Evolutionary conservation across 73 alveolate species (phyloP).

Genomic region (Stentor coeruleus): DNA sequence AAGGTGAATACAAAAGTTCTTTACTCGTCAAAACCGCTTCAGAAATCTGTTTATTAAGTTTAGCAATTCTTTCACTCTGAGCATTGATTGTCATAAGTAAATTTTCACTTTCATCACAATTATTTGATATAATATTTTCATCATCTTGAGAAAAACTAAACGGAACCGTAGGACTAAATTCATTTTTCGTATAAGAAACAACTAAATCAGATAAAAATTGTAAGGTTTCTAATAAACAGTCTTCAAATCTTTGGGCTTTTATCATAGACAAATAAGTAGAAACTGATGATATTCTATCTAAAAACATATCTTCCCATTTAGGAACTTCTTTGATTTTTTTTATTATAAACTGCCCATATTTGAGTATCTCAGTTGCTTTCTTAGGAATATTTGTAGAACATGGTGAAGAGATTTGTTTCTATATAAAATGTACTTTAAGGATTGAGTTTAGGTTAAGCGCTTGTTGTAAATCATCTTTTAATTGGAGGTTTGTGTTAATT

Average conservation of each 20-base stretch:
- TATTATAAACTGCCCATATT: neutral
- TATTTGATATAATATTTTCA: too few species aligned
- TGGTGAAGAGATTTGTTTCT: neutral
- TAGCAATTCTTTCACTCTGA: neutral
- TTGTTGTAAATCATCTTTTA: neutral
- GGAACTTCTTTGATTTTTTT: neutral
- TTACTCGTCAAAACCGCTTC: neutral
- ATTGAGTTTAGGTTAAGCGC: neutral
- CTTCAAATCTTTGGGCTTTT: neutral
- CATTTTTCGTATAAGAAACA: neutral
- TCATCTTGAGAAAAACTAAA: too few species aligned
- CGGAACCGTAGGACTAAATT: neutral
- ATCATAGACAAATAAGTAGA: neutral
- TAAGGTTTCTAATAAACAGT: neutral
- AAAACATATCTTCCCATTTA: neutral
- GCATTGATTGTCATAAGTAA: neutral
- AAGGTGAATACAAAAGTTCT: neutral
- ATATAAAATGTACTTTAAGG: neutral
- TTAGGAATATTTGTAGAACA: neutral
- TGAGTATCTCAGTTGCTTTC: neutral
- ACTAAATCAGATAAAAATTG: neutral
- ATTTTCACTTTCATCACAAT: neutral
- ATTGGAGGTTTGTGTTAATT: neutral
- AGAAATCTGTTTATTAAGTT: slow-evolving; percentile 1
- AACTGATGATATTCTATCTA: neutral